Evolutionary conservation across 2,329 filamentous ascomycete genomes (phyloP).

Genomic region (Fusarium sp.): DNA sequence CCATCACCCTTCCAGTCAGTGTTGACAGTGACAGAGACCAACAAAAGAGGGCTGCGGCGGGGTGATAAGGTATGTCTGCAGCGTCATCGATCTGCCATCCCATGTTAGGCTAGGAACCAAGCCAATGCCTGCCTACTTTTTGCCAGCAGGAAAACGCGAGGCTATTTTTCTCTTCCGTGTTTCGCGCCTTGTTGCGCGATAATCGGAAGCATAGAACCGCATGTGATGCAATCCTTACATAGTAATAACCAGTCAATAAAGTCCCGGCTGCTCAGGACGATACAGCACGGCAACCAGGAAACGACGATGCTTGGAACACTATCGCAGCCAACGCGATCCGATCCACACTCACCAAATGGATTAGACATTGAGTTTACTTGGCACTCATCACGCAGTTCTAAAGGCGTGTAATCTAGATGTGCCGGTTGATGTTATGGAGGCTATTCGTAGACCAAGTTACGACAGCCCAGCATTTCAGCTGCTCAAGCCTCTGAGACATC

Average conservation of each 20-base stretch:
- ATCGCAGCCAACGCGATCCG: background rate
- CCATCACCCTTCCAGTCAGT: background rate
- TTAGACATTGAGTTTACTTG: slow-evolving; percentile 26
- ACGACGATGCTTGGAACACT: background rate
- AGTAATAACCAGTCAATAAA: background rate
- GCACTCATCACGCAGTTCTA: slow-evolving; percentile 10
- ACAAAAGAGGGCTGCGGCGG: slow-evolving; percentile 25
- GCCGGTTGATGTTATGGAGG: slow-evolving; percentile 9
- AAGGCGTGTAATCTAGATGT: slow-evolving; percentile 1
- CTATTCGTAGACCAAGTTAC: background rate
- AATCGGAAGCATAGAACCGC: background rate
- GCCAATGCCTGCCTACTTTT: background rate
- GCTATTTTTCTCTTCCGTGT: slow-evolving; percentile 4
- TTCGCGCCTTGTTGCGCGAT: slow-evolving; percentile 6
- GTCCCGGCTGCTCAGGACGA: background rate
- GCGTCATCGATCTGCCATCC: slow-evolving; percentile 36
- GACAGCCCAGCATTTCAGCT: background rate
- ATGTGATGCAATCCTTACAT: slow-evolving; percentile 6
- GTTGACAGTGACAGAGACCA: slow-evolving; percentile 3
- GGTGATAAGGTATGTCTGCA: slow-evolving; percentile 32
- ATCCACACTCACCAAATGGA: slow-evolving; percentile 9
- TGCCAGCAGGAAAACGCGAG: slow-evolving; percentile 11
- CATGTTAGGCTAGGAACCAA: slow-evolving; percentile 16
- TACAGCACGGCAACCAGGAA: background rate
- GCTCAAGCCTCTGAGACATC: slow-evolving; percentile 23